phyloP scores from a whole-genome alignment of 257 asterid species.

The Leptodermis oblonga region DNA sequence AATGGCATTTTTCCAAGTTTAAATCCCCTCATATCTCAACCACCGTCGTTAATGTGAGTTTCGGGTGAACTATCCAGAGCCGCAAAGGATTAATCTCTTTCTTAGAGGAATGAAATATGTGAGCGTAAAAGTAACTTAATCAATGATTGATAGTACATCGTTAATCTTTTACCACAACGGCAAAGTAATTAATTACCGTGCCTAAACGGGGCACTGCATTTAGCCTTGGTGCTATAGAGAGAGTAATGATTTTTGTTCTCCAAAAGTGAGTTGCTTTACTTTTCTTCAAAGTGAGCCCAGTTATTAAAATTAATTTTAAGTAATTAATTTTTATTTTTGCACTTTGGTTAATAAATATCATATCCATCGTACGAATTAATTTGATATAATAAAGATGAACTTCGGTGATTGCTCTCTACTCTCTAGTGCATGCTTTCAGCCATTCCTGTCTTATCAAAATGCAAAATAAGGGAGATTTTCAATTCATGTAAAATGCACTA shows the following conservation, averaged over 20 bases:
- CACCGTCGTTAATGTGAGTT: too few species aligned
- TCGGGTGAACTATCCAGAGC: too few species aligned
- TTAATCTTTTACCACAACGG: too few species aligned
- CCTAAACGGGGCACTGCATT: background rate
- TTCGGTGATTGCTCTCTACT: conserved; percentile 6
- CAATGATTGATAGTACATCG: too few species aligned
- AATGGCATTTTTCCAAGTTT: too few species aligned
- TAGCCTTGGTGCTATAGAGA: background rate
- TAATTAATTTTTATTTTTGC: too few species aligned
- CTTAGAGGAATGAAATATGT: too few species aligned
- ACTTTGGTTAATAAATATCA: conserved; percentile 8
- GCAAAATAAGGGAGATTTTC: conserved; percentile 8
- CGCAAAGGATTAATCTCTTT: too few species aligned
- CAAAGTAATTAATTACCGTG: too few species aligned
- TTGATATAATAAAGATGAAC: background rate
- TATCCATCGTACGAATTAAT: background rate
- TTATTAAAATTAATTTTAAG: conserved; percentile 10
- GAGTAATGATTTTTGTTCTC: background rate
- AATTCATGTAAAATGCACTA: conserved; percentile 8
- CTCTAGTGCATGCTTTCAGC: conserved; percentile 25
- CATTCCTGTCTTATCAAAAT: conserved; percentile 15
- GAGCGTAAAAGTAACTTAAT: too few species aligned
- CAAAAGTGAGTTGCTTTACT: conserved; percentile 15
- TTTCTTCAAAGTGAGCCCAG: conserved; percentile 16
- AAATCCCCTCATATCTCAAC: too few species aligned